Conservation (phyloP, 495 filamentous ascomycete species). For the Podospora conica region DNA sequence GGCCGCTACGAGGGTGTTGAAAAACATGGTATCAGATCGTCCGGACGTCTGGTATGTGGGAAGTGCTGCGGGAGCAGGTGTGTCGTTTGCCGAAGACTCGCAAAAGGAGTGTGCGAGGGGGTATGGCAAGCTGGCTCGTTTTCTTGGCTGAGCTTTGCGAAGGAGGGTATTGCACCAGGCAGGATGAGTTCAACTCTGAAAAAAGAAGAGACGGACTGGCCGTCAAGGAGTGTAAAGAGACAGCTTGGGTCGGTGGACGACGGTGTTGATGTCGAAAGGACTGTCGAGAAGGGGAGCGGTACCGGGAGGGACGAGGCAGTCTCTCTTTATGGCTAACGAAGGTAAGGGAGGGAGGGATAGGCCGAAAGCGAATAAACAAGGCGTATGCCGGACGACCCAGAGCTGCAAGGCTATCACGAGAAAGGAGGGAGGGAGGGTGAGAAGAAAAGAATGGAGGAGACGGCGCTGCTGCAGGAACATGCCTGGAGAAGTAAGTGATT, state of each 20-base stretch:
- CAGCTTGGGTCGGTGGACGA: slow-evolving; percentile 19
- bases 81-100: neutral
- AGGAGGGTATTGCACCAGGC: slow-evolving; percentile 38
- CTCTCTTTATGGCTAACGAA: slow-evolving; percentile 20
- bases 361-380: neutral
- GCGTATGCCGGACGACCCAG: slow-evolving; percentile 12
- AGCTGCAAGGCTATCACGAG: slow-evolving; percentile 15
- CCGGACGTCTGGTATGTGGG: slow-evolving; percentile 29
- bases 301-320: slow-evolving; percentile 19
- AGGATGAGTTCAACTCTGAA: slow-evolving; percentile 19
- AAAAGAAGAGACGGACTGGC: slow-evolving; percentile 29
- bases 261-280: slow-evolving; percentile 3
- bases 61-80: slow-evolving; percentile 11
- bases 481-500: slow-evolving; percentile 10
- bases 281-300: slow-evolving; percentile 1
- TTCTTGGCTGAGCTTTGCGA: slow-evolving; percentile 22
- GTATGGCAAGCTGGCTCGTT: slow-evolving; percentile 12
- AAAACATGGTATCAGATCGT: slow-evolving; percentile 37
- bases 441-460: slow-evolving; percentile 9
- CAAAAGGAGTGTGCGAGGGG: slow-evolving; percentile 8
- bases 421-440: slow-evolving; percentile 17
- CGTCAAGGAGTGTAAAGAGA: slow-evolving; percentile 34
- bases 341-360: slow-evolving; percentile 13
- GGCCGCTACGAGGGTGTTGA: slow-evolving; percentile 24
- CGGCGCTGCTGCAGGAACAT: slow-evolving; percentile 22